A percentile compares a stretch with the other conserved stretches of the same genome.
Conservation (phyloP, 2,329 filamentous ascomycete genomes). For the Stemphylium vesicarium region DNA sequence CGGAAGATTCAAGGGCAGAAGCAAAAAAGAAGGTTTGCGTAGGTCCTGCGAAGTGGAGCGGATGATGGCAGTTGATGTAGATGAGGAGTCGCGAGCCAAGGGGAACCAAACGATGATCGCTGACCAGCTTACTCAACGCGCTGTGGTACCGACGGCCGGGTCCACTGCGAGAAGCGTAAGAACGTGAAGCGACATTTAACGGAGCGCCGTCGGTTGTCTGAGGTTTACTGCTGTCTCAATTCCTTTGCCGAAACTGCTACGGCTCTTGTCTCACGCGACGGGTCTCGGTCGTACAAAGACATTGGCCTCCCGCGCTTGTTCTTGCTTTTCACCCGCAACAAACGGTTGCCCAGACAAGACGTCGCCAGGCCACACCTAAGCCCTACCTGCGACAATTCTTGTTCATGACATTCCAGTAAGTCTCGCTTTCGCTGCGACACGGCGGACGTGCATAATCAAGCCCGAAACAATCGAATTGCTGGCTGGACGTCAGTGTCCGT, state of each 20-base stretch:
- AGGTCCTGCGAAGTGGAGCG: background rate
- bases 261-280: constrained; percentile 10
- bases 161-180: constrained; percentile 5
- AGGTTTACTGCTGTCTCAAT: background rate
- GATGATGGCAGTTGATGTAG: constrained; percentile 19
- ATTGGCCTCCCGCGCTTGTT: constrained; percentile 7
- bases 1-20: background rate
- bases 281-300: constrained; percentile 11
- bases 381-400: background rate
- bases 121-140: constrained; percentile 20
- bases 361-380: background rate
- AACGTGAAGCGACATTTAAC: constrained; percentile 1
- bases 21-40: background rate
- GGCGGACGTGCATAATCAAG: background rate
- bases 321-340: constrained; percentile 4
- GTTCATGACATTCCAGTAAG: background rate
- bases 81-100: constrained; percentile 17
- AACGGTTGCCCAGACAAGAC: constrained; percentile 2
- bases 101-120: constrained; percentile 10
- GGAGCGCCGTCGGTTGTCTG: constrained; percentile 12
- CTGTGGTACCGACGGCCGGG: background rate
- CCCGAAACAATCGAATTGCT: background rate
- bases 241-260: constrained; percentile 17
- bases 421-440: background rate
- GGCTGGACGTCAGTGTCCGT: background rate